These are phyloP conservation scores for Amaranthus palmeri DNA, from an alignment of 148 eudicot genomes.

Conservation along the genomic window DNA sequence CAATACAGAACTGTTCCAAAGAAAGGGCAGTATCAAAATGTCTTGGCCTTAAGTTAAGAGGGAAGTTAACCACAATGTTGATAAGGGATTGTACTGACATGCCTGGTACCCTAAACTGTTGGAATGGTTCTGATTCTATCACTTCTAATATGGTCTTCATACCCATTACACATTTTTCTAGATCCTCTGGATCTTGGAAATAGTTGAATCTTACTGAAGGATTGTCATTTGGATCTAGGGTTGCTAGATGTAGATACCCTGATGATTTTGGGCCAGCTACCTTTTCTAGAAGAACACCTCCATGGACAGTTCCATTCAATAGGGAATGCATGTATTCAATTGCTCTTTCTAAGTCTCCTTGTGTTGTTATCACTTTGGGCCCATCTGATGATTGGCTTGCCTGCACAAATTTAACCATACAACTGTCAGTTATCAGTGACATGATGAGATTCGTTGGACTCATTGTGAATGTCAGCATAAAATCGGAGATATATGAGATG, in stretches of 20 bases:
- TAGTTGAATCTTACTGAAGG: conserved; percentile 66
- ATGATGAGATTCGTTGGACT: too few species aligned
- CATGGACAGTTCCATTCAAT: conserved; percentile 32
- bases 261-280: conserved; percentile 46
- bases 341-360: conserved; percentile 23
- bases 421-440: background rate
- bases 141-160: conserved; percentile 45
- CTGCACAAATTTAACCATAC: conserved; percentile 17
- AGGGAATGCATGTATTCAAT: conserved; percentile 30
- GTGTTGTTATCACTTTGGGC: conserved; percentile 15
- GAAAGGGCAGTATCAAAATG: conserved; percentile 30
- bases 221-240: conserved; percentile 44
- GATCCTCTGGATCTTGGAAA: conserved; percentile 54
- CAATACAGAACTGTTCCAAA: conserved; percentile 51
- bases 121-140: conserved; percentile 38
- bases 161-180: conserved; percentile 50
- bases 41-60: conserved; percentile 38
- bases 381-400: conserved; percentile 3
- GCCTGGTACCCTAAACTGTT: conserved; percentile 40
- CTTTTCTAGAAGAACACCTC: conserved; percentile 53
- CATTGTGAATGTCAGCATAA: too few species aligned
- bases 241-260: conserved; percentile 40
- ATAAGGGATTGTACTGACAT: conserved; percentile 34
- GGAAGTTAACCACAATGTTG: conserved; percentile 34
- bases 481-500: too few species aligned